Evolutionary conservation across 495 filamentous ascomycete species (phyloP).

Genomic region (Pseudotulostoma volvatum): DNA sequence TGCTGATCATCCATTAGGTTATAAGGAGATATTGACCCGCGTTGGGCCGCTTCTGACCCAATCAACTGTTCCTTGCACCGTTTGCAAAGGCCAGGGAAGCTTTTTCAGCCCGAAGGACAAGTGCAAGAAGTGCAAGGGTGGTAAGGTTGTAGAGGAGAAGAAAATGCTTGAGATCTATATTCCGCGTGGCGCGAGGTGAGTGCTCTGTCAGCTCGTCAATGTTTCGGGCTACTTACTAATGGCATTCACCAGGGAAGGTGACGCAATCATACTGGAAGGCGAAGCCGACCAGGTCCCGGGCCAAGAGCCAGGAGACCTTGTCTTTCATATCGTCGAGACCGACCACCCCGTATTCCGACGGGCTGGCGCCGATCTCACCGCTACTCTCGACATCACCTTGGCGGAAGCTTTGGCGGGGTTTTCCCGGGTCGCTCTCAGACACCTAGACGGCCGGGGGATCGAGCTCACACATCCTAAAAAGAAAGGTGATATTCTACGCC

Average conservation of each 20-base stretch:
- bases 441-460: constrained; percentile 88
- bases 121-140: constrained; percentile 97
- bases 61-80: constrained; percentile 52
- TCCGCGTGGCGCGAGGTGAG: constrained; percentile 60
- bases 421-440: constrained; percentile 75
- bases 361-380: constrained; percentile 67
- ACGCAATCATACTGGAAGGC: constrained; percentile 76
- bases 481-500: constrained; percentile 56
- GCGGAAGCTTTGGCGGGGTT: constrained; percentile 80
- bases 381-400: constrained; percentile 61
- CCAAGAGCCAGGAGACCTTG: constrained; percentile 79
- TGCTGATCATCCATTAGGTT: constrained; percentile 26
- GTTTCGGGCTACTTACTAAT: background rate
- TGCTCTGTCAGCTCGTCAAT: background rate
- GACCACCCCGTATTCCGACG: constrained; percentile 67
- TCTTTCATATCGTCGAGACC: constrained; percentile 72
- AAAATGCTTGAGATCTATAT: constrained; percentile 96
- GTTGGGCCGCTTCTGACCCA: constrained; percentile 73
- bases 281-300: constrained; percentile 91
- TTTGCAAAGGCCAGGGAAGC: constrained; percentile 65
- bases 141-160: constrained; percentile 60
- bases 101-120: constrained; percentile 87
- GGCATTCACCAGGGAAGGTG: constrained; percentile 46
- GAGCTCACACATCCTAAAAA: constrained; percentile 51
- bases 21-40: constrained; percentile 51